Percentiles rank a stretch among this genome's conserved stretches.
Conservation (phyloP, 495 filamentous ascomycete genomes). For the Hyaloscypha variabilis region DNA sequence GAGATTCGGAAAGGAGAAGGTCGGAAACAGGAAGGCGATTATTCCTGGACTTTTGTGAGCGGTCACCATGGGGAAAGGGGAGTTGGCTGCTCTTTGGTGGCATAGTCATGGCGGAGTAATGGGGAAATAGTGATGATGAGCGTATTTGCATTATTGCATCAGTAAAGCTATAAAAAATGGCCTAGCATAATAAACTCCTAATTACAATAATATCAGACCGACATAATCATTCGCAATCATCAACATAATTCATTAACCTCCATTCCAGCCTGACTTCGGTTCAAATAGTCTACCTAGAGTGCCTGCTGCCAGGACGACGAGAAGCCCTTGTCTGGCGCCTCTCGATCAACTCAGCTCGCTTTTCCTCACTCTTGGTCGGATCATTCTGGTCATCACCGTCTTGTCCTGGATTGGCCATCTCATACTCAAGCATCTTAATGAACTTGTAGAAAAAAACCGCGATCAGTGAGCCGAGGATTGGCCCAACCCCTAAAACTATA, state of each 20-base stretch:
- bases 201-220: neutral
- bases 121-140: neutral
- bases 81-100: neutral
- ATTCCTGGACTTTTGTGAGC: slow-evolving; percentile 73
- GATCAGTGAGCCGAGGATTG: slow-evolving; percentile 63
- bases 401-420: slow-evolving; percentile 76
- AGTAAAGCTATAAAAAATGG: neutral
- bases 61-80: neutral
- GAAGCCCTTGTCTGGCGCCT: neutral
- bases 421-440: slow-evolving; percentile 67
- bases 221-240: neutral
- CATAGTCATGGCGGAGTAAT: neutral
- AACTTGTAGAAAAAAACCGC: slow-evolving; percentile 68
- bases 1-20: slow-evolving; percentile 79
- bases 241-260: neutral
- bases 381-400: slow-evolving; percentile 44
- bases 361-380: slow-evolving; percentile 26
- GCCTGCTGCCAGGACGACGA: neutral
- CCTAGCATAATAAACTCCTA: neutral
- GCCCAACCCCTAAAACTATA: slow-evolving; percentile 54
- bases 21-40: slow-evolving; percentile 75
- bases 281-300: neutral
- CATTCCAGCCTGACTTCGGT: neutral
- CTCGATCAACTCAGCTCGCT: slow-evolving; percentile 20
- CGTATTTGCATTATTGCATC: neutral